Percentiles rank a stretch among this genome's conserved stretches.
Evolutionary conservation across 768 basidiomycete species (phyloP).

Genomic region (Suillus fuscotomentosus): DNA sequence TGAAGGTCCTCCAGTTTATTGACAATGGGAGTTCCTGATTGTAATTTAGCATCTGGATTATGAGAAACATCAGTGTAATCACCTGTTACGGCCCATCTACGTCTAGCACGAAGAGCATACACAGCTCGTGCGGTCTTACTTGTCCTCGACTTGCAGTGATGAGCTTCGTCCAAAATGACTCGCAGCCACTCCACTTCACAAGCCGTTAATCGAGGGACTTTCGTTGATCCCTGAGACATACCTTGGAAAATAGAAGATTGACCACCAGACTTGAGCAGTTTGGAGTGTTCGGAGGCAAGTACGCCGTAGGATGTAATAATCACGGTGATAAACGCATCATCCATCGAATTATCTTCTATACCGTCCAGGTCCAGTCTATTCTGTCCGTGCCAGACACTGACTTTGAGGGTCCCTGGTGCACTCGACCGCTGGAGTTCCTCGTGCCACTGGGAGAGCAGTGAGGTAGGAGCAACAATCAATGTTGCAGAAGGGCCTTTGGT

Average conservation of each 20-base stretch:
- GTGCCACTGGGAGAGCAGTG: slow-evolving; percentile 90
- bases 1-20: slow-evolving; percentile 92
- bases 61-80: slow-evolving; percentile 5
- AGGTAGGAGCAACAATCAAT: slow-evolving; percentile 90
- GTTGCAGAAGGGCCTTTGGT: slow-evolving; percentile 56
- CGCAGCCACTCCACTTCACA: slow-evolving; percentile 73
- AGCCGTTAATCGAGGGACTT: slow-evolving; percentile 9
- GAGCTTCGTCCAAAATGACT: slow-evolving; percentile 90
- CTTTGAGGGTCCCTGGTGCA: slow-evolving; percentile 60
- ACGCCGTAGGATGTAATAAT: slow-evolving; percentile 92
- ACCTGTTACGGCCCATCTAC: slow-evolving; percentile 92
- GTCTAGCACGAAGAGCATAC: slow-evolving; percentile 74
- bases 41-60: not conserved
- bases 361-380: slow-evolving; percentile 74
- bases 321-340: slow-evolving; percentile 59
- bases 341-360: slow-evolving; percentile 54
- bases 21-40: slow-evolving; percentile 87
- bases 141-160: slow-evolving; percentile 87
- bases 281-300: slow-evolving; percentile 84
- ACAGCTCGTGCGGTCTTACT: slow-evolving; percentile 89
- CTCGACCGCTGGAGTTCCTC: slow-evolving; percentile 88
- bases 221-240: slow-evolving; percentile 28
- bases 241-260: slow-evolving; percentile 71
- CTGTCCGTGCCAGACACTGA: slow-evolving; percentile 86
- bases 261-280: slow-evolving; percentile 51